A percentile compares a stretch with the other conserved stretches of the same genome.
These are phyloP conservation scores for Phytophthora pistaciae DNA, from an alignment of 352 stramenopile species.

Conservation along the genomic window DNA sequence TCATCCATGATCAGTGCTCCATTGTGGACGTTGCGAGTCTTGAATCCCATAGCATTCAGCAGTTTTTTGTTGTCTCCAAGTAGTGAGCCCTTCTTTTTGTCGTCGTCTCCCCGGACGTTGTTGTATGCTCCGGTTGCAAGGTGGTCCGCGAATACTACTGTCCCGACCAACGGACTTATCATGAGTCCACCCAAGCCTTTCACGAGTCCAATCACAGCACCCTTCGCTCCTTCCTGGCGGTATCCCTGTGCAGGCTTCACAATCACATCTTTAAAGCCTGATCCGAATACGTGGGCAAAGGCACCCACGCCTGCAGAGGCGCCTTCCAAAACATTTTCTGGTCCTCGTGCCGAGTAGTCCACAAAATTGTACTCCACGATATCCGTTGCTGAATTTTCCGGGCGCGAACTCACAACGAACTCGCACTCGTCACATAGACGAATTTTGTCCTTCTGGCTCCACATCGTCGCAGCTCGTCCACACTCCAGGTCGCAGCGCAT, in stretches of 20 bases:
- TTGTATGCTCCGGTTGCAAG: slow-evolving; percentile 76
- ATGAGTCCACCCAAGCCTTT: slow-evolving; percentile 66
- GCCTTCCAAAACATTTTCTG: slow-evolving; percentile 59
- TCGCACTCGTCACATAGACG: slow-evolving; percentile 65
- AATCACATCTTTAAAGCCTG: slow-evolving; percentile 70
- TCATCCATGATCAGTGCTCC: slow-evolving; percentile 64
- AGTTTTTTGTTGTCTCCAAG: slow-evolving; percentile 59
- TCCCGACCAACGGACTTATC: slow-evolving; percentile 64
- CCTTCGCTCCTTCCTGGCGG: slow-evolving; percentile 63
- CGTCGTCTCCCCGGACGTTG: slow-evolving; percentile 44
- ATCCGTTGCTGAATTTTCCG: slow-evolving; percentile 54
- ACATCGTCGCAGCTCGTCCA: slow-evolving; percentile 57
- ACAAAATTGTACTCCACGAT: slow-evolving; percentile 73
- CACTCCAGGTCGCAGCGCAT: slow-evolving; percentile 88
- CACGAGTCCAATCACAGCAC: slow-evolving; percentile 64
- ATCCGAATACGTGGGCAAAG: slow-evolving; percentile 73
- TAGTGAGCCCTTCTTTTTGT: slow-evolving; percentile 57
- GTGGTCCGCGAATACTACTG: slow-evolving; percentile 70
- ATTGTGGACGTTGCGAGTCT: slow-evolving; percentile 54
- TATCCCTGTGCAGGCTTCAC: slow-evolving; percentile 68
- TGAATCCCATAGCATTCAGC: slow-evolving; percentile 47
- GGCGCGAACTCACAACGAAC: slow-evolving; percentile 54
- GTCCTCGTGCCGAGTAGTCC: slow-evolving; percentile 68
- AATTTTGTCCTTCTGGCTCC: slow-evolving; percentile 63
- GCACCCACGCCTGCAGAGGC: slow-evolving; percentile 60